These are phyloP conservation scores for Corrigiola litoralis DNA, from an alignment of 179 eudicot species.

Conservation along the genomic window DNA sequence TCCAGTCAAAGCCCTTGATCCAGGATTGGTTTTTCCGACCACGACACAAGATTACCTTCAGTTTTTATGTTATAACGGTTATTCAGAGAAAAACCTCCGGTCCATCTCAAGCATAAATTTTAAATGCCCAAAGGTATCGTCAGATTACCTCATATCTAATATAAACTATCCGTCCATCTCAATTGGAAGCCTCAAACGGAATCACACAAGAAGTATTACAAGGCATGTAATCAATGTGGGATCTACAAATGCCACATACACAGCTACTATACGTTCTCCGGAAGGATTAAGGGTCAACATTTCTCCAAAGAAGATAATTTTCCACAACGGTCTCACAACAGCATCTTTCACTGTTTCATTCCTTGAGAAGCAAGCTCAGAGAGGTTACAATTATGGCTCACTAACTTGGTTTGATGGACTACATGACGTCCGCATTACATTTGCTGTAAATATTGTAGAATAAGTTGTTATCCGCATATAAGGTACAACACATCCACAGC, in stretches of 20 bases:
- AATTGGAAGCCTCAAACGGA: conserved; percentile 32
- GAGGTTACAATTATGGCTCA: conserved; percentile 57
- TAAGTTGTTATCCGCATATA: not conserved
- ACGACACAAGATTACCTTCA: conserved; percentile 38
- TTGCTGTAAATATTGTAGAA: conserved; percentile 53
- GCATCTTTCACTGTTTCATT: conserved; percentile 48
- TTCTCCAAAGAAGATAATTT: conserved; percentile 40
- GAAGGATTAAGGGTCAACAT: conserved; percentile 40
- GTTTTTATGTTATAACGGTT: conserved; percentile 52
- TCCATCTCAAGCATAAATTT: conserved; percentile 33
- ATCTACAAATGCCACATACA: conserved; percentile 40
- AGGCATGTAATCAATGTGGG: conserved; percentile 54
- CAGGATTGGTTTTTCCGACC: conserved; percentile 58
- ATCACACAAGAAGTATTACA: conserved; percentile 22
- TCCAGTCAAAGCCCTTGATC: conserved; percentile 55
- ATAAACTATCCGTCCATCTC: conserved; percentile 66
- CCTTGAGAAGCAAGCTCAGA: conserved; percentile 34
- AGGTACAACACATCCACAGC: not conserved
- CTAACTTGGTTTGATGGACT: conserved; percentile 52
- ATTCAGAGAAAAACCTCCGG: conserved; percentile 34
- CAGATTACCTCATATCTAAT: conserved; percentile 35
- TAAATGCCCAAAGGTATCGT: conserved; percentile 38
- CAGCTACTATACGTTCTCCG: conserved; percentile 36
- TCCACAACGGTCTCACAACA: conserved; percentile 16
- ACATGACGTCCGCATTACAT: conserved; percentile 41